Evolutionary conservation across 116 monocot genomes (phyloP), one percentile per base, ranked within the genome.

Genomic region (Phalaenopsis hybrid): DNA sequence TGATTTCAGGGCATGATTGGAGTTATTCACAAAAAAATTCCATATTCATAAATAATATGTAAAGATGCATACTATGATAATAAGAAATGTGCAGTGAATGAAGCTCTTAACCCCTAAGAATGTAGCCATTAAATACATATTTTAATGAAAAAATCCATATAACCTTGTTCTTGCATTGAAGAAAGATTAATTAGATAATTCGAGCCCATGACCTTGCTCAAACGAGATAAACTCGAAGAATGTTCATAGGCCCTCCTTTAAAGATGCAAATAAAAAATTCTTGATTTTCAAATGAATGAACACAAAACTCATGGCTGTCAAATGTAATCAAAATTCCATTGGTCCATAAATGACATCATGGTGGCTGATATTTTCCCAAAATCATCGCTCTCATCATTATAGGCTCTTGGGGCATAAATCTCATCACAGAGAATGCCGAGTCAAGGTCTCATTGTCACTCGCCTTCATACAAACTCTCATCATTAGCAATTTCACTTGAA

Each of bases 81-180:
- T n/a, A 63, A 61, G n/a, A 63, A n/a, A n/a, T 63, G n/a, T n/a
- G 63, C 23, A 63, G 63, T n/a, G 63, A 63, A 63, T 63, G 63
- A 63, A 63, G 63, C 63, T 63, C 5, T 23, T 8, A 63, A 63
- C 63, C 3, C 10, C 51, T 51, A 51, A 13, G 16, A 28, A 67
- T 28, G 5, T 67, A 3, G 25, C 23, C 67, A 28, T 25, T 67
- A 23, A 28, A 16, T 67, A 23, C 21, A 23, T 23, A 55, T 21
- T 21, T 67, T 67, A 28, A 67, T 67, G 67, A 2, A 25, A 28
- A 8, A 28, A 67, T 28, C 10, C 67, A 67, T 67, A 28, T 25
- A 28, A 28, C 28, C 9, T 67, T 67, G 25, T 25, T 25, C 67
- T 20, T 67, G 8, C 67, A 67, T 65, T 55, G 55, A 55, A 52